phyloP scores from a whole-genome alignment of 345 rosid genomes.

The Firmiana major region DNA sequence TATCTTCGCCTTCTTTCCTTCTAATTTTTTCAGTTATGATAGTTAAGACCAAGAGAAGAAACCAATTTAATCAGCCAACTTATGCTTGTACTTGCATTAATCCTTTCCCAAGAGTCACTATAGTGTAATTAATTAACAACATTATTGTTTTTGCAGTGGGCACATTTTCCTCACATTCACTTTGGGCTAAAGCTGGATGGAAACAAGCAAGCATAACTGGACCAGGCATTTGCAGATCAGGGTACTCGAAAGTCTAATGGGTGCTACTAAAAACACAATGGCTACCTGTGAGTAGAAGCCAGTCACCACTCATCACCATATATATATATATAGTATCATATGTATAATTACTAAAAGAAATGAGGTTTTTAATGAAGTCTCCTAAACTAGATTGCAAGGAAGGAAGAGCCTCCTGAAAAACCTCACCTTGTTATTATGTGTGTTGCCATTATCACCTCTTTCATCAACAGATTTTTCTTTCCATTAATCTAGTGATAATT shows the following conservation, averaged over 20 bases:
- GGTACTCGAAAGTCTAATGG: slow-evolving; percentile 57
- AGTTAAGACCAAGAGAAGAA: background rate
- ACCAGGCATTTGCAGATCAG: slow-evolving; percentile 50
- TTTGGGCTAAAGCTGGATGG: slow-evolving; percentile 84
- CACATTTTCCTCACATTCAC: slow-evolving; percentile 95
- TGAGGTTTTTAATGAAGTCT: slow-evolving; percentile 19
- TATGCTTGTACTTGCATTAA: background rate
- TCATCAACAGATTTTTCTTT: background rate
- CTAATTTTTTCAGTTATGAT: background rate
- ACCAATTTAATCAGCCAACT: background rate
- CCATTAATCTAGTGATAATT: slow-evolving; percentile 12
- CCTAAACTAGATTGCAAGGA: slow-evolving; percentile 10
- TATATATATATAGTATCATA: slow-evolving; percentile 2
- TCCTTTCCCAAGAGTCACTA: background rate
- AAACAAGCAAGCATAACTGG: slow-evolving; percentile 59
- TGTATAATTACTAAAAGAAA: slow-evolving; percentile 12
- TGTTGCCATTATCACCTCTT: background rate
- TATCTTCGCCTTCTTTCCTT: background rate
- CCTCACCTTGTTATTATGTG: slow-evolving; percentile 11
- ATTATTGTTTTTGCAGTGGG: slow-evolving; percentile 54
- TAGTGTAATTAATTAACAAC: background rate
- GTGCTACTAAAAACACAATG: slow-evolving; percentile 43
- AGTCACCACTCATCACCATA: background rate
- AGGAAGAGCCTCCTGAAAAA: slow-evolving; percentile 7
- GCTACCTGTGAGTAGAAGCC: slow-evolving; percentile 19